Base-by-base conservation (phyloP, 2,329 filamentous ascomycete species). In the Sordariomycetes sp. region DNA sequence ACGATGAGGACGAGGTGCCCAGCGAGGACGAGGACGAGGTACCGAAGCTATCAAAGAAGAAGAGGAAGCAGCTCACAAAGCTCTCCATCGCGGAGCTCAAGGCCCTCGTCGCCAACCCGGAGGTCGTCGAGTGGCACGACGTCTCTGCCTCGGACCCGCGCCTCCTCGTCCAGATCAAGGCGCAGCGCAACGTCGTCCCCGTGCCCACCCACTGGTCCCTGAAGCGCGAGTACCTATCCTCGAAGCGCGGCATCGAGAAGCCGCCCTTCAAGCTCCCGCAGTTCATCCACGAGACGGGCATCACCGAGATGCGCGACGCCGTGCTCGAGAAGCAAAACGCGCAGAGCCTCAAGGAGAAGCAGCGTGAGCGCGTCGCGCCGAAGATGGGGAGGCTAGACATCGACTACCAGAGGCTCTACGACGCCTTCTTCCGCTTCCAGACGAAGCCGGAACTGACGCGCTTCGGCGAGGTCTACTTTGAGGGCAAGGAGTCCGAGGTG, bases 381-480 rank as follows among this genome's bases (percentile, higher is more conserved):
- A 97, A 97, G 74, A 94, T 97, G 82, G 94, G 94, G 61, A 95
- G 94, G 71, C 79, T 99, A 55, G 94, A 99, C 70, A 97, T 99
- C 64, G 94, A 99, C 72, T 99, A 99, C 71, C 90, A 96, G 69
- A 97, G 94, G 71, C 84, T 97, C 58, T 97, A 97, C 74, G 94
- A 97, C 69, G 94, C 94, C 3, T 99, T 99, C 77, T 99, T 99
- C 78, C 85, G 91, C 60, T 95, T 96, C 69, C 94, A 99, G 74
- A 96, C 90, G 48, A 99, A 99, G 73, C 94, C 94, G 0, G 86
- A 91, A 65, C 76, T 99, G 62, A 97, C 94, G 35, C 83, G 92
- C 51, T 99, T 96, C 65, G 94, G 94, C 48, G 94, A 99, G 71
- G 92, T 99, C n/a, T 99, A 99, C 72, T 97, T 97, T 70, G 94